A percentile compares a stretch with the other conserved stretches of the same genome.
phyloP scores from a whole-genome alignment of 2,329 filamentous ascomycete species.

The Drechslerella stenobrocha region DNA sequence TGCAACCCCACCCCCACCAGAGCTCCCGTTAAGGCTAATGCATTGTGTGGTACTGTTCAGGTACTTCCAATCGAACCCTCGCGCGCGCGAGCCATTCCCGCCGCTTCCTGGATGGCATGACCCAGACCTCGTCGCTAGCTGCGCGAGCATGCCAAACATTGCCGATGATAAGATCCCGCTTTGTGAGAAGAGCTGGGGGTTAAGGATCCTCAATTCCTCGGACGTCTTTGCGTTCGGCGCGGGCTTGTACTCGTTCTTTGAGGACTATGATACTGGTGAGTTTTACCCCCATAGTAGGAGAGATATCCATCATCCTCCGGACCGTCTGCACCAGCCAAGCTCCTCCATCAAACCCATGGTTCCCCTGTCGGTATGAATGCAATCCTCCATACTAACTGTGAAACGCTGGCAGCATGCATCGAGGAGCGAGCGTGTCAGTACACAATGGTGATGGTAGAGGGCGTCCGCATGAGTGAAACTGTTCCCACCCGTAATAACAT shows the following conservation, averaged over 20 bases:
- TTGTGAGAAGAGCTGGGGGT: constrained; percentile 54
- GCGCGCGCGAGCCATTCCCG: constrained; percentile 57
- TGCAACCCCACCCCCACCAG: neutral
- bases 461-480: constrained; percentile 18
- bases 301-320: too few relatives aligned
- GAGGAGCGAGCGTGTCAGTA: constrained; percentile 44
- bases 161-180: constrained; percentile 53
- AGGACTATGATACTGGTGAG: constrained; percentile 49
- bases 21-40: neutral
- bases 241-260: constrained; percentile 56
- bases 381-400: too few relatives aligned
- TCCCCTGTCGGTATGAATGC: too few relatives aligned
- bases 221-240: constrained; percentile 55
- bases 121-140: constrained; percentile 49
- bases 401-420: constrained; percentile 50
- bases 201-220: constrained; percentile 51
- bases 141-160: neutral
- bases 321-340: too few relatives aligned
- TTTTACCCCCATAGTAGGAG: too few relatives aligned
- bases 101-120: constrained; percentile 49
- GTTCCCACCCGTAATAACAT: constrained; percentile 33
- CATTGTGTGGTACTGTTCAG: neutral
- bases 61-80: constrained; percentile 60
- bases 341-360: too few relatives aligned
- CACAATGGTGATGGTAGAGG: constrained; percentile 42